phyloP scores from a whole-genome alignment of 441 rosid species.

The Euphorbia schlechtendalii region DNA sequence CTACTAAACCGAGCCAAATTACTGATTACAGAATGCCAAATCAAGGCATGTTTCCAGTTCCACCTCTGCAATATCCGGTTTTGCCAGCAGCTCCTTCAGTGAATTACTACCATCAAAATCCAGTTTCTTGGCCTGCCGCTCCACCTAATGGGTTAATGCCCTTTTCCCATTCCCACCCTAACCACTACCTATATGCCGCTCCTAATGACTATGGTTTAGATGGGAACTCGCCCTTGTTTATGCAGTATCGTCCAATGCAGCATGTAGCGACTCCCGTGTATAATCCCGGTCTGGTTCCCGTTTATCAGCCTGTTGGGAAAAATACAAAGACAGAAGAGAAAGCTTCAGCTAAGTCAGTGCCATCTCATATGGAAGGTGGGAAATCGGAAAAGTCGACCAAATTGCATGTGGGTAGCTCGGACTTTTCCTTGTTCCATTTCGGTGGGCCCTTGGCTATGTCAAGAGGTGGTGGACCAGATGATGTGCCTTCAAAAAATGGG shows the following conservation, averaged over 20 bases:
- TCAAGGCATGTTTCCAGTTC: slow-evolving; percentile 43
- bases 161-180: slow-evolving; percentile 50
- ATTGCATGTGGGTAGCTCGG: slow-evolving; percentile 25
- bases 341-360: not conserved
- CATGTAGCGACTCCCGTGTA: slow-evolving; percentile 46
- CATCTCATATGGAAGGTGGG: slow-evolving; percentile 28
- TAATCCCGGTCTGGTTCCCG: slow-evolving; percentile 43
- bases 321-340: slow-evolving; percentile 31
- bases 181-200: slow-evolving; percentile 54
- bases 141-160: slow-evolving; percentile 59
- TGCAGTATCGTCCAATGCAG: slow-evolving; percentile 60
- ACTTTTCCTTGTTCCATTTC: slow-evolving; percentile 87
- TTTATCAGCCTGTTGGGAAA: slow-evolving; percentile 50
- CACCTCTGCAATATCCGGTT: slow-evolving; percentile 47
- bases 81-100: slow-evolving; percentile 58
- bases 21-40: slow-evolving; percentile 34
- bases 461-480: slow-evolving; percentile 37
- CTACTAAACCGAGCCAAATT: slow-evolving; percentile 29
- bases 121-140: slow-evolving; percentile 71
- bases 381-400: slow-evolving; percentile 28
- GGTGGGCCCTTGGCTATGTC: slow-evolving; percentile 79
- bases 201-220: slow-evolving; percentile 57
- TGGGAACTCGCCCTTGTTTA: slow-evolving; percentile 48
- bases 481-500: slow-evolving; percentile 37
- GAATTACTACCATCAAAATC: slow-evolving; percentile 82